Base-by-base conservation (phyloP, 805 yeast species). In the Sugiyamaella americana region DNA sequence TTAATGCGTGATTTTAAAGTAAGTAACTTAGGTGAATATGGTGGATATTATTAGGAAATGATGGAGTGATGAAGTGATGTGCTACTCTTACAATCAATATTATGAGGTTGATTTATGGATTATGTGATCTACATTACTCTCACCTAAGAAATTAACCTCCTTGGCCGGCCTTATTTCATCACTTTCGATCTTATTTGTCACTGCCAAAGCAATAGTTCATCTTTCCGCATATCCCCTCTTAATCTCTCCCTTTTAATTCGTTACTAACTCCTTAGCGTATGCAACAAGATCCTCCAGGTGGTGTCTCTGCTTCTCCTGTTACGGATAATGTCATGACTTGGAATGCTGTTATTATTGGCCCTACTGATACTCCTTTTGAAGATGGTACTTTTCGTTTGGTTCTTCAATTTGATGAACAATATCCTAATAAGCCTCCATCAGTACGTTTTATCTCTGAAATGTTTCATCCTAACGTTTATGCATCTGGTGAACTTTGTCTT, bases 381-480 rank as follows among this genome's bases (percentile, higher is more conserved):
- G 98, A 93, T 62, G 98, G 98, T 11, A 93, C 98, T 0, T 93
- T 93, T 67, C 76, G 95, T 49, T 72, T 93, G 51, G 74, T 80
- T 46, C 66, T 93, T 56, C 91, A 86, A 58, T 93, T 93, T 63
- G 96, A 88, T 63, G 98, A 93, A 68, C 96, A 88, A 61, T 93
- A 93, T 60, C 98, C 98, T 3, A 89, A 91, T 60, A 93, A 93
- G 60, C 98, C 98, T 19, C 98, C 98, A 1, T 72, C 76, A 48
- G 98, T 93, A 39, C 84, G 86, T 63, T 93, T 93, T 63, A 71
- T 89, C 35, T 82, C 91, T 51, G 91, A 86, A 58, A 93, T 93
- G 96, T 93, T 93, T 65, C 98, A 93, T 63, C 98, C 98, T 2
- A 93, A 93, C 62, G 98, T 93, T 2, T 93, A 93, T 61, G 95